Conservation (phyloP, 2,329 filamentous ascomycete species). For the Cladosporium velox region DNA sequence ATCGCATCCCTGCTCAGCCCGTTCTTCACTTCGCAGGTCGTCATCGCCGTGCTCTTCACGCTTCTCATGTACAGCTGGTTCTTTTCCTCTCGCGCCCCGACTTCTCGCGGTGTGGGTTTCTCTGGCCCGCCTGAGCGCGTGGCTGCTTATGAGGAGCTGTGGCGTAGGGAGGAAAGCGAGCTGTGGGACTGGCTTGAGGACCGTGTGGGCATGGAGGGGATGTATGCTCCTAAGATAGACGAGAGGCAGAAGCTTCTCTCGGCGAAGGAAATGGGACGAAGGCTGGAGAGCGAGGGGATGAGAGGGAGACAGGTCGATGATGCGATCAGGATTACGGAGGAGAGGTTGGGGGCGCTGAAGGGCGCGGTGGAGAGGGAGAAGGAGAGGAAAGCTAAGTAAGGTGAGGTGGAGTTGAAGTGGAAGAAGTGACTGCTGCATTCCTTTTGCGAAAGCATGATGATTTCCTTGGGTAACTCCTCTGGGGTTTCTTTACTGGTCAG, state of each 20-base stretch:
- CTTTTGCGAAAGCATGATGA: background rate
- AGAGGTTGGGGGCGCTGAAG: slow-evolving; percentile 77
- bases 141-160: slow-evolving; percentile 89
- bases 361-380: slow-evolving; percentile 66
- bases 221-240: slow-evolving; percentile 31
- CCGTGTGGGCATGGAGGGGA: slow-evolving; percentile 69
- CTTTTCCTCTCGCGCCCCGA: slow-evolving; percentile 29
- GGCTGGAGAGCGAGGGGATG: slow-evolving; percentile 60
- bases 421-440: background rate
- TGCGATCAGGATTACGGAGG: slow-evolving; percentile 82
- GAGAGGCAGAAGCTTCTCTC: slow-evolving; percentile 34
- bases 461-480: background rate
- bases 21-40: slow-evolving; percentile 72
- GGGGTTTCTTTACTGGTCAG: background rate
- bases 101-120: slow-evolving; percentile 39
- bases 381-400: slow-evolving; percentile 23
- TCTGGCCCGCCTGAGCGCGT: slow-evolving; percentile 63
- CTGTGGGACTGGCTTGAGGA: slow-evolving; percentile 94
- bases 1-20: slow-evolving; percentile 69
- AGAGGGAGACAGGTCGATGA: slow-evolving; percentile 81
- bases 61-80: slow-evolving; percentile 74
- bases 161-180: slow-evolving; percentile 82
- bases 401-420: background rate
- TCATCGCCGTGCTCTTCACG: slow-evolving; percentile 73
- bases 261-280: slow-evolving; percentile 31